Conservation (phyloP, 345 rosid species). For the Eucalyptus lansdowneana region DNA sequence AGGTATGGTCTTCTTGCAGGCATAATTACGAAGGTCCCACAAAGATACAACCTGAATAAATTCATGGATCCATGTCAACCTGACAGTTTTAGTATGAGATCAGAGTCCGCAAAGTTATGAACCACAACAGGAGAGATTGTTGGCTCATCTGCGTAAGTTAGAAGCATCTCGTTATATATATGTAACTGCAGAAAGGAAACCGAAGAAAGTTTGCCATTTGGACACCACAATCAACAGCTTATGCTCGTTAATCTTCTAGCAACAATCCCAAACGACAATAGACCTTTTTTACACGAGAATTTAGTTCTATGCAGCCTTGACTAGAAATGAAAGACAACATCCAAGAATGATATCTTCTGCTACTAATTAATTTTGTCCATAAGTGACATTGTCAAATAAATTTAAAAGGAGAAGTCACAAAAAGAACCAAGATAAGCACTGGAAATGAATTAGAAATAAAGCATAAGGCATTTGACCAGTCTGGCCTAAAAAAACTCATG, state of each 20-base stretch:
- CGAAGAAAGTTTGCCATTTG: not conserved
- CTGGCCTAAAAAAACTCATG: not conserved
- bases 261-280: not conserved
- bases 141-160: not conserved
- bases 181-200: not conserved
- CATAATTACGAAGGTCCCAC: constrained; percentile 82
- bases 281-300: not conserved
- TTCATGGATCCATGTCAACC: not conserved
- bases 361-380: not conserved
- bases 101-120: not conserved
- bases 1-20: constrained; percentile 67
- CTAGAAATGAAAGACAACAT: not conserved
- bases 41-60: constrained; percentile 72
- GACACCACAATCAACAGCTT: not conserved
- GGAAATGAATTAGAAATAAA: not conserved
- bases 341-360: not conserved
- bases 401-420: not conserved
- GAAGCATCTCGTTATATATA: not conserved
- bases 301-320: not conserved
- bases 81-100: not conserved
- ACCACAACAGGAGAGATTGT: not conserved
- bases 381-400: not conserved
- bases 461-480: not conserved
- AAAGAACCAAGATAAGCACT: not conserved
- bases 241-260: not conserved